Evolutionary conservation across 2,329 filamentous ascomycete species (phyloP).

Genomic region (Botrytis sinoallii): DNA sequence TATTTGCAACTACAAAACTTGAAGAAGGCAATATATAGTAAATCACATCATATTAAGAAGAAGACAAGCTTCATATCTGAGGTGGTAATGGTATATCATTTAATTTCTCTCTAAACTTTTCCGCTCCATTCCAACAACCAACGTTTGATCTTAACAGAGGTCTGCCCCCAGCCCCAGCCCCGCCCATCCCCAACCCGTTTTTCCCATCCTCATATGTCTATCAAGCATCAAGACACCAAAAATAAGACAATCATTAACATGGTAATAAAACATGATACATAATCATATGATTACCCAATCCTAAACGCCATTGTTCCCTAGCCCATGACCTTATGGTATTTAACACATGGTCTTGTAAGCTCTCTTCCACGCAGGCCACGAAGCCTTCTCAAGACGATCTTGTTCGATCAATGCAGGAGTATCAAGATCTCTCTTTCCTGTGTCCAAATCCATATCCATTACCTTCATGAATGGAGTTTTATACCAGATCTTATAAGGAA

Average conservation of each 20-base stretch:
- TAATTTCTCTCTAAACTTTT: not conserved
- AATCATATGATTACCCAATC: not conserved
- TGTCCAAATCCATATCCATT: conserved; percentile 29
- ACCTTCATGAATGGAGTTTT: conserved; percentile 39
- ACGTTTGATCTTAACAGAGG: not conserved
- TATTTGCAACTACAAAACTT: not conserved
- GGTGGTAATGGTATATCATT: not conserved
- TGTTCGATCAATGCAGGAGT: conserved; percentile 29
- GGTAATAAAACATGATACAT: not conserved
- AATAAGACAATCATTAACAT: conserved; percentile 5
- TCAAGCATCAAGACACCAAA: not conserved
- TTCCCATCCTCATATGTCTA: not conserved
- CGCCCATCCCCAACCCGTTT: too few relatives aligned
- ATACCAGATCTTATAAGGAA: conserved; percentile 61
- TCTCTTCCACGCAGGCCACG: conserved; percentile 33
- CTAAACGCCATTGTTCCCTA: not conserved
- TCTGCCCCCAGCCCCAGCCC: too few relatives aligned
- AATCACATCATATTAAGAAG: not conserved
- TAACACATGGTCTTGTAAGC: conserved; percentile 18
- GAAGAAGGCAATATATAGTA: not conserved
- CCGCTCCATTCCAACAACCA: not conserved
- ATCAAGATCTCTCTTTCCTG: conserved; percentile 30
- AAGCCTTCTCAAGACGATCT: conserved; percentile 26
- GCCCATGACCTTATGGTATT: not conserved
- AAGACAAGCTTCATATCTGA: not conserved